Evolutionary conservation across 805 yeast species (phyloP).

Genomic region (Torulaspora gathmanii): DNA sequence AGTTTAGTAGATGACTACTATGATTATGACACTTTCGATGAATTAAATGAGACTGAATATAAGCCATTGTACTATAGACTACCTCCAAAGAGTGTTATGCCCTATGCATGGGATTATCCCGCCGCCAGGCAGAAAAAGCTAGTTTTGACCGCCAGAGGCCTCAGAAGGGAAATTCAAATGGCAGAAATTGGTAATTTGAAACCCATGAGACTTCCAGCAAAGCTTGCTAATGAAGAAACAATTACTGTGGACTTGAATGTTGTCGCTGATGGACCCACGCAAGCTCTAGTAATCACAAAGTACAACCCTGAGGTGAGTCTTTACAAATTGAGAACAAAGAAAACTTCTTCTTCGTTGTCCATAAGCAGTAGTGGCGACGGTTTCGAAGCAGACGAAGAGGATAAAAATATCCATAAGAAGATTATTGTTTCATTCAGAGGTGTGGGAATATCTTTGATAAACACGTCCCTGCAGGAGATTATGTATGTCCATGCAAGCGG

Average conservation of each 20-base stretch:
- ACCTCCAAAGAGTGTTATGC: slow-evolving; percentile 92
- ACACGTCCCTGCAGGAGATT: slow-evolving; percentile 65
- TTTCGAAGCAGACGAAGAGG: slow-evolving; percentile 48
- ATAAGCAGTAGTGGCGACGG: slow-evolving; percentile 39
- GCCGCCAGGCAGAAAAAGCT: slow-evolving; percentile 82
- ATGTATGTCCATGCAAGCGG: slow-evolving; percentile 82
- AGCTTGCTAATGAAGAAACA: slow-evolving; percentile 36
- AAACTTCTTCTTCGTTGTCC: slow-evolving; percentile 31
- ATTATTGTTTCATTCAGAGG: slow-evolving; percentile 72
- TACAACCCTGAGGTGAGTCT: slow-evolving; percentile 75
- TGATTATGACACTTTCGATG: slow-evolving; percentile 56
- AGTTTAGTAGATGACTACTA: slow-evolving; percentile 33
- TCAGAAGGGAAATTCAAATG: slow-evolving; percentile 73
- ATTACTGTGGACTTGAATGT: slow-evolving; percentile 80
- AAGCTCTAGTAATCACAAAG: slow-evolving; percentile 76
- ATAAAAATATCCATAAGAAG: slow-evolving; percentile 35
- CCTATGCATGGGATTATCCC: slow-evolving; percentile 97
- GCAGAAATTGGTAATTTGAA: slow-evolving; percentile 90
- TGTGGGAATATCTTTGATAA: slow-evolving; percentile 79
- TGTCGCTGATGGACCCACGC: slow-evolving; percentile 94
- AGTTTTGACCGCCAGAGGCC: slow-evolving; percentile 62
- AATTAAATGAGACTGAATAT: slow-evolving; percentile 51
- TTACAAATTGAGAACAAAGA: slow-evolving; percentile 47
- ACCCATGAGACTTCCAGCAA: slow-evolving; percentile 72
- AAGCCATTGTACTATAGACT: slow-evolving; percentile 75